These are phyloP conservation scores for Skeletonema marinoi DNA, from an alignment of 108 stramenopile species.

Conservation along the genomic window DNA sequence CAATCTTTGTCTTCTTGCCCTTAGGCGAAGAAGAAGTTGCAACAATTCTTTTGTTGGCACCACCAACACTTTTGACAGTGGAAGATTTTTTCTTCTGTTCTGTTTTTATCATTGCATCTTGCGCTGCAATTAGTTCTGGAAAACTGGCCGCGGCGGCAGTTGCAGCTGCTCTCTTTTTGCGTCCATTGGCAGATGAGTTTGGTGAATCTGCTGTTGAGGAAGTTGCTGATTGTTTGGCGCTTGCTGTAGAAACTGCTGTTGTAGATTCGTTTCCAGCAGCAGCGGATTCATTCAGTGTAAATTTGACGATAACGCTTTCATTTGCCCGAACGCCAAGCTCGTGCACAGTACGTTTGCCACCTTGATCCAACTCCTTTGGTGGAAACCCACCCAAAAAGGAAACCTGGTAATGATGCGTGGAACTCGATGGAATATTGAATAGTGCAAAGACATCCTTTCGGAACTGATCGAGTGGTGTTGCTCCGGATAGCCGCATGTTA, in stretches of 20 bases:
- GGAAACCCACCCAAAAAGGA: slow-evolving; percentile 59
- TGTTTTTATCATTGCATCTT: slow-evolving; percentile 56
- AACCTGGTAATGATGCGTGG: slow-evolving; percentile 3
- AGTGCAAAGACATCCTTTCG: slow-evolving; percentile 23
- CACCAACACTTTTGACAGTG: background rate
- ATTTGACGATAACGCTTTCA: slow-evolving; percentile 56
- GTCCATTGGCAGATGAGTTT: background rate
- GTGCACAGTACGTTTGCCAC: slow-evolving; percentile 14
- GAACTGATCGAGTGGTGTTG: slow-evolving; percentile 26
- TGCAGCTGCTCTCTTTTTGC: slow-evolving; percentile 61
- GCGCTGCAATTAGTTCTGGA: slow-evolving; percentile 62
- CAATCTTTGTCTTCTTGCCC: slow-evolving; percentile 24
- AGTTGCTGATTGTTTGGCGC: background rate
- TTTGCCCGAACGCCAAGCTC: slow-evolving; percentile 53
- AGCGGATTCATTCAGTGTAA: background rate
- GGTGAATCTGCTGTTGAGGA: background rate
- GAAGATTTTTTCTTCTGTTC: slow-evolving; percentile 19
- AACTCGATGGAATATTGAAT: slow-evolving; percentile 18
- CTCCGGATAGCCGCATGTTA: slow-evolving; percentile 27
- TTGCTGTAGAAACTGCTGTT: background rate
- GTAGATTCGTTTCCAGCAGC: background rate
- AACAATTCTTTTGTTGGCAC: slow-evolving; percentile 16
- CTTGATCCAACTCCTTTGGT: slow-evolving; percentile 42
- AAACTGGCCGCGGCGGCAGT: slow-evolving; percentile 61
- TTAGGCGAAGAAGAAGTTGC: slow-evolving; percentile 19